These are phyloP conservation scores for Articulospora tetracladia DNA, from an alignment of 495 filamentous ascomycete species.

Conservation along the genomic window DNA sequence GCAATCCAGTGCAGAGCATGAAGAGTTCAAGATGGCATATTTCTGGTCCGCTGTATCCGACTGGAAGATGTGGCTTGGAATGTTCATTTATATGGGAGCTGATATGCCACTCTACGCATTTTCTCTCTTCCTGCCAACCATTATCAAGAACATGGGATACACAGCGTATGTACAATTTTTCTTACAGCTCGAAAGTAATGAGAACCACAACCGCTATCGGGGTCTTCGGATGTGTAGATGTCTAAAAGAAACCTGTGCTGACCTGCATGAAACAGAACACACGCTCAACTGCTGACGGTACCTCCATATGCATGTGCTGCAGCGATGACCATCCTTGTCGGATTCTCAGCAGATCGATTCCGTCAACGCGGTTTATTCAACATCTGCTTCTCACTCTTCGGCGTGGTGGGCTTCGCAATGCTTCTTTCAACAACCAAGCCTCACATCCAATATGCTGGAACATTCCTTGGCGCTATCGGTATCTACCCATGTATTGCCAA, in stretches of 20 bases:
- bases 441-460: conserved; percentile 72
- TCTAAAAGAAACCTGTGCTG: too few relatives aligned
- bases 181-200: too few relatives aligned
- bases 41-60: conserved; percentile 61
- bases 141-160: conserved; percentile 62
- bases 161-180: too few relatives aligned
- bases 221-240: too few relatives aligned
- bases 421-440: conserved; percentile 53
- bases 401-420: conserved; percentile 75
- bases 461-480: conserved; percentile 79
- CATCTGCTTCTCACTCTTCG: conserved; percentile 62
- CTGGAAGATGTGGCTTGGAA: conserved; percentile 60
- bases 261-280: too few relatives aligned
- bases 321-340: conserved; percentile 35
- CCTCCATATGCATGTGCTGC: conserved; percentile 50
- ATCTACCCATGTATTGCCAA: conserved; percentile 93
- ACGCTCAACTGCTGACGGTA: conserved; percentile 63
- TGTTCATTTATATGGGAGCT: conserved; percentile 28
- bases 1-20: conserved; percentile 71
- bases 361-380: conserved; percentile 58
- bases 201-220: too few relatives aligned
- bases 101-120: conserved; percentile 54
- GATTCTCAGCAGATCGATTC: conserved; percentile 49
- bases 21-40: conserved; percentile 65
- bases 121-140: conserved; percentile 64